Percentiles rank a stretch among this genome's conserved stretches.
Conservation (phyloP, 129 eudicot genomes). For the Ambrosia artemisiifolia region DNA sequence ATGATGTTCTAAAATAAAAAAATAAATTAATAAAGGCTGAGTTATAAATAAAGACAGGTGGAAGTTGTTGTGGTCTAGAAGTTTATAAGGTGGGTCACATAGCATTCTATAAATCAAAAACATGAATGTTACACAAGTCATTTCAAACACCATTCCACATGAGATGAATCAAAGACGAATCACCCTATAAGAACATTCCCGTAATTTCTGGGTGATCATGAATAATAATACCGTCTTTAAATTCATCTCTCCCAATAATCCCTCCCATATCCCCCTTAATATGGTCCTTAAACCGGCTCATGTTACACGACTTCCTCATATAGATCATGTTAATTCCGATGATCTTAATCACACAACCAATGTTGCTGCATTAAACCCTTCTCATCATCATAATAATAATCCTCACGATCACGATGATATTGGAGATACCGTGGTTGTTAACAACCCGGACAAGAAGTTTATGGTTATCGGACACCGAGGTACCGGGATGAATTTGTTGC, state of each 20-base stretch:
- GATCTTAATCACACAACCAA: conserved; percentile 8
- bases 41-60: neutral
- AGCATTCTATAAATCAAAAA: neutral
- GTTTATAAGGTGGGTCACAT: neutral
- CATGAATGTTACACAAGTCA: neutral
- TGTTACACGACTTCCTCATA: conserved; percentile 35
- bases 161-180: neutral
- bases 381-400: neutral
- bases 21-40: too few relatives aligned
- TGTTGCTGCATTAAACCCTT: neutral
- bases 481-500: conserved; percentile 61
- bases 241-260: conserved; percentile 9
- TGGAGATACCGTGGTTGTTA: neutral
- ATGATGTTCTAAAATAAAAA: too few relatives aligned
- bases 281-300: conserved; percentile 54
- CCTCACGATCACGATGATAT: neutral
- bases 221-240: conserved; percentile 11
- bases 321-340: conserved; percentile 29
- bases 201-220: conserved; percentile 24
- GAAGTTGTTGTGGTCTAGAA: neutral
- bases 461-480: conserved; percentile 71
- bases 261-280: conserved; percentile 24
- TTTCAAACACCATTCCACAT: neutral
- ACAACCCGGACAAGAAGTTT: conserved; percentile 23
- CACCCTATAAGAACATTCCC: conserved; percentile 21